Evolutionary conservation across 495 filamentous ascomycete genomes (phyloP).

Genomic region (Lophium mytilinum): DNA sequence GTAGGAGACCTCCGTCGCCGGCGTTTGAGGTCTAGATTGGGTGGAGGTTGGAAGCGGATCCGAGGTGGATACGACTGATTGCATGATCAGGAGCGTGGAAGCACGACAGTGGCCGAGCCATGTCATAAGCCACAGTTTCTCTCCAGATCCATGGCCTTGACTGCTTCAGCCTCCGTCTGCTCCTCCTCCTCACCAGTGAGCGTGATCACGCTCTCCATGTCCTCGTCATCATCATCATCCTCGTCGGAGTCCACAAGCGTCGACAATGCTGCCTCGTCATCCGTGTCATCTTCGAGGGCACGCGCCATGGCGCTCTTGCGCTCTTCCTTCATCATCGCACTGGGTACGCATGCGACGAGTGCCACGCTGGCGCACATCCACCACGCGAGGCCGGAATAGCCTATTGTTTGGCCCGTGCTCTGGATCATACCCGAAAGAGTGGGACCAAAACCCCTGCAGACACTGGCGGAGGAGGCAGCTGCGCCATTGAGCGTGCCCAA

Average conservation of each 20-base stretch:
- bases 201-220: slow-evolving; percentile 17
- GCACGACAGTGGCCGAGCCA: too few species aligned
- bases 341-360: slow-evolving; percentile 56
- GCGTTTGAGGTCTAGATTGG: too few species aligned
- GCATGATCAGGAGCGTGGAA: too few species aligned
- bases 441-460: slow-evolving; percentile 80
- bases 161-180: slow-evolving; percentile 1
- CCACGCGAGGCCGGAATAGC: slow-evolving; percentile 83
- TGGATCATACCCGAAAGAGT: slow-evolving; percentile 82
- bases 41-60: too few species aligned
- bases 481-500: slow-evolving; percentile 88
- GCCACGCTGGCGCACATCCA: slow-evolving; percentile 78
- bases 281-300: not conserved
- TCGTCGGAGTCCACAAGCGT: slow-evolving; percentile 10
- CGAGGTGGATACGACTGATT: too few species aligned
- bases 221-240: not conserved
- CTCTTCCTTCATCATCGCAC: slow-evolving; percentile 37
- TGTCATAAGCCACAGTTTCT: too few species aligned
- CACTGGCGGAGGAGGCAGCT: slow-evolving; percentile 81
- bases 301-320: not conserved
- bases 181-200: slow-evolving; percentile 13
- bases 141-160: too few species aligned
- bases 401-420: slow-evolving; percentile 64
- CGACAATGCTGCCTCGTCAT: slow-evolving; percentile 18
- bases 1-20: too few species aligned